Evolutionary conservation across 371 early-diverging fungal species (phyloP).

Genomic region (Syncephalastrum racemosum): DNA sequence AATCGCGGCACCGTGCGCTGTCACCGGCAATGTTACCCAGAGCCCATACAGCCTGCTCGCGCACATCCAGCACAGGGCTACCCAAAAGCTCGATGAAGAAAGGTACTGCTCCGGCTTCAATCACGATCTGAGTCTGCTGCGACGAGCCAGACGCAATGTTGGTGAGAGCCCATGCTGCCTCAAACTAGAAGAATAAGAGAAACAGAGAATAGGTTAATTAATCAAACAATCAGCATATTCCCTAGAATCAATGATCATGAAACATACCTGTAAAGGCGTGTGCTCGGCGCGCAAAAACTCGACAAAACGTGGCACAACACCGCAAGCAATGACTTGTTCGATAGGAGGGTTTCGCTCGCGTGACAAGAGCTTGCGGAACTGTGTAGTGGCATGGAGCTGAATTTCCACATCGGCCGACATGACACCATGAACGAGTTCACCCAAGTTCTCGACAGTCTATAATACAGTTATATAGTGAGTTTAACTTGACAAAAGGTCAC

Average conservation of each 20-base stretch:
- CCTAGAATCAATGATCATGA: background rate
- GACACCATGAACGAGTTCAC: slow-evolving; percentile 73
- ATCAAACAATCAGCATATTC: background rate
- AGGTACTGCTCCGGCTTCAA: slow-evolving; percentile 92
- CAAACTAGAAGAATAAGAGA: slow-evolving; percentile 71
- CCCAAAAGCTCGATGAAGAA: slow-evolving; percentile 88
- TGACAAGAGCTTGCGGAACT: slow-evolving; percentile 95
- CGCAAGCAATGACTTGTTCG: slow-evolving; percentile 92
- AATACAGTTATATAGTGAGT: background rate
- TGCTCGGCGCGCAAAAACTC: slow-evolving; percentile 83
- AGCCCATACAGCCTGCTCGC: slow-evolving; percentile 99
- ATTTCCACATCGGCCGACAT: slow-evolving; percentile 71
- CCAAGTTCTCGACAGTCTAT: slow-evolving; percentile 66
- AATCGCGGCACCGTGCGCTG: slow-evolving; percentile 93
- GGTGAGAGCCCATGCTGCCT: slow-evolving; percentile 99
- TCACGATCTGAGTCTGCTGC: slow-evolving; percentile 92
- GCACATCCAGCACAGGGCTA: slow-evolving; percentile 85
- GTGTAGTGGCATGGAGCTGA: slow-evolving; percentile 82
- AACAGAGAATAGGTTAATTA: slow-evolving; percentile 8
- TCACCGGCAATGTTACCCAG: slow-evolving; percentile 99
- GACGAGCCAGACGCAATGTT: slow-evolving; percentile 99
- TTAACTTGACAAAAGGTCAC: background rate
- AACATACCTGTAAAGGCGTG: slow-evolving; percentile 81
- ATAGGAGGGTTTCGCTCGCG: slow-evolving; percentile 98
- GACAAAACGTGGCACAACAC: slow-evolving; percentile 96